Percentiles rank a stretch among this genome's conserved stretches.
Evolutionary conservation across 768 basidiomycete genomes (phyloP).

Genomic region (Solioccasus polychromus): DNA sequence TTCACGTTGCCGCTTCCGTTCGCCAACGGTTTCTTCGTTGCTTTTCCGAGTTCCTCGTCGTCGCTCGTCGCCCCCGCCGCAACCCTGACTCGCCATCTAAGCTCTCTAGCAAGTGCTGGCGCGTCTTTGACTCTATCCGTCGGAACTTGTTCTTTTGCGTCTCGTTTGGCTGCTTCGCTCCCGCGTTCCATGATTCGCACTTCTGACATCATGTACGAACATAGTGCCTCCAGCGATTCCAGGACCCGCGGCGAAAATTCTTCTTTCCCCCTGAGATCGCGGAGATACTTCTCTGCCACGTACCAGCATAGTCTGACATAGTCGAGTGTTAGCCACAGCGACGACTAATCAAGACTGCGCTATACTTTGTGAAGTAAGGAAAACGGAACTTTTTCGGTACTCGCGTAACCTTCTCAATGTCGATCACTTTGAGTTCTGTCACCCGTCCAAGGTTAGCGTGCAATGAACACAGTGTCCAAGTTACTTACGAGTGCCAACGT

Average conservation of each 20-base stretch:
- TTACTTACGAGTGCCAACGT: conserved; percentile 76
- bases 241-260: conserved; percentile 60
- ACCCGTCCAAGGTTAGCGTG: conserved; percentile 9
- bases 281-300: conserved; percentile 76
- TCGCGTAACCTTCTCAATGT: conserved; percentile 89
- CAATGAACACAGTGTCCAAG: not conserved
- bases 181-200: conserved; percentile 68
- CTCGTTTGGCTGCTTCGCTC: conserved; percentile 66
- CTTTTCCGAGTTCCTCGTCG: conserved; percentile 48
- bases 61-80: conserved; percentile 64
- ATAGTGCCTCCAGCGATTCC: conserved; percentile 64
- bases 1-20: conserved; percentile 26
- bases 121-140: conserved; percentile 79
- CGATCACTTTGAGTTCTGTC: conserved; percentile 80
- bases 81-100: conserved; percentile 76
- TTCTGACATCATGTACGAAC: conserved; percentile 80
- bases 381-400: conserved; percentile 93
- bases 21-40: conserved; percentile 23
- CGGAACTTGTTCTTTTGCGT: conserved; percentile 80
- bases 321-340: conserved; percentile 1
- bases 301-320: conserved; percentile 80
- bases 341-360: conserved; percentile 14
- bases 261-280: conserved; percentile 61
- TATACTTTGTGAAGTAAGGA: conserved; percentile 76
- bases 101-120: conserved; percentile 74